Percentiles rank a stretch among this genome's conserved stretches.
Evolutionary conservation across 345 rosid species (phyloP).

Genomic region (Eutrema heterophyllum): DNA sequence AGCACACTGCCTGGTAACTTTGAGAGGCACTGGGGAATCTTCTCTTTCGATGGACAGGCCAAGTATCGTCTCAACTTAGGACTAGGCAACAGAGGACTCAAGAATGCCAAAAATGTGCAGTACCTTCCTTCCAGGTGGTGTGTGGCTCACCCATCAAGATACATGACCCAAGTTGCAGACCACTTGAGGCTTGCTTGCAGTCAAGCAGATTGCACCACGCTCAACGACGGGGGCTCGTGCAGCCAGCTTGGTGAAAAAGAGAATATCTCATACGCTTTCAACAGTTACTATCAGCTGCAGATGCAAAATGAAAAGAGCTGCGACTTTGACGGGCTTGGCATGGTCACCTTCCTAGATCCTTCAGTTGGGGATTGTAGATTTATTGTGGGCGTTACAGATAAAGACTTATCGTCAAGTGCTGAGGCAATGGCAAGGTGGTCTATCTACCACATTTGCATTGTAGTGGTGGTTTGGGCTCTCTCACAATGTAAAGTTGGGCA

Average conservation of each 20-base stretch:
- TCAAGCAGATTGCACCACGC: conserved; percentile 89
- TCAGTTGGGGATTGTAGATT: conserved; percentile 86
- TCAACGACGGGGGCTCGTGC: conserved; percentile 81
- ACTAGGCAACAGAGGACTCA: conserved; percentile 58
- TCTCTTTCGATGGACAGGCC: conserved; percentile 96
- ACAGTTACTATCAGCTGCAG: conserved; percentile 88
- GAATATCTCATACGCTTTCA: conserved; percentile 87
- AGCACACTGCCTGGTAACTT: conserved; percentile 78
- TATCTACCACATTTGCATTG: conserved; percentile 30
- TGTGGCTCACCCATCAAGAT: conserved; percentile 69
- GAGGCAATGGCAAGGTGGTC: conserved; percentile 30
- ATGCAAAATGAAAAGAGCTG: conserved; percentile 80
- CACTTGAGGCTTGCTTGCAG: conserved; percentile 77
- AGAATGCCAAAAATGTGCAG: conserved; percentile 64
- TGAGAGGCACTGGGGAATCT: conserved; percentile 97
- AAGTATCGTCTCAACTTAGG: conserved; percentile 81
- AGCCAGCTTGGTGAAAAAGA: conserved; percentile 79
- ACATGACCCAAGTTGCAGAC: conserved; percentile 57
- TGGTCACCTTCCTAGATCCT: conserved; percentile 83
- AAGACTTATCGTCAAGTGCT: conserved; percentile 33
- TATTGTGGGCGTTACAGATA: conserved; percentile 80
- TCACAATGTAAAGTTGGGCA: conserved; percentile 36
- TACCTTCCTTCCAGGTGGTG: conserved; percentile 97
- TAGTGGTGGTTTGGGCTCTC: conserved; percentile 38
- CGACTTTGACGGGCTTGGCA: conserved; percentile 83